These are phyloP conservation scores for Trichoderma semiorbis DNA, from an alignment of 2,329 filamentous ascomycete genomes.

Conservation along the genomic window DNA sequence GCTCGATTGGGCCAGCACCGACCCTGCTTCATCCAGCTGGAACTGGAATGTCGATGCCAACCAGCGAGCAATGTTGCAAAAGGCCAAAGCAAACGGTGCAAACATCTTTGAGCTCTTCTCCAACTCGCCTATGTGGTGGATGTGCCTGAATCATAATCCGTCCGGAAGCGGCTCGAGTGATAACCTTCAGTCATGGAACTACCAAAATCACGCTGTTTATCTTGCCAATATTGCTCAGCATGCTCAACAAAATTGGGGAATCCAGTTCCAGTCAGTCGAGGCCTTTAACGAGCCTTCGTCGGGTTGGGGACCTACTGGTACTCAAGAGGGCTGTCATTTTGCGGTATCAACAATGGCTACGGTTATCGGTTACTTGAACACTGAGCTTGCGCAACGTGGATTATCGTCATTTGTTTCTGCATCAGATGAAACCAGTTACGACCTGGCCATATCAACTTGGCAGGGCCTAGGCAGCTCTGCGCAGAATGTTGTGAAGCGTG, in stretches of 20 bases:
- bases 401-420: constrained; percentile 1
- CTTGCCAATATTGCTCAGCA: constrained; percentile 6
- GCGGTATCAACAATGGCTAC: background rate
- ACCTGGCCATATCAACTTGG: background rate
- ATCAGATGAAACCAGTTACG: background rate
- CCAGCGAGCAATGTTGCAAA: background rate
- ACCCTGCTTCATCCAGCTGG: constrained; percentile 1
- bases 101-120: constrained; percentile 2
- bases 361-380: background rate
- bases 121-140: background rate
- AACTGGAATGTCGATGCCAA: background rate
- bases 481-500: background rate
- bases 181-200: constrained; percentile 1
- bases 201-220: background rate
- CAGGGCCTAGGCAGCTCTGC: background rate
- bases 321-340: constrained; percentile 10
- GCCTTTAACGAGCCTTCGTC: constrained; percentile 7
- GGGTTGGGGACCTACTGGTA: background rate
- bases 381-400: background rate
- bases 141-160: background rate
- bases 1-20: constrained; percentile 5
- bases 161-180: background rate
- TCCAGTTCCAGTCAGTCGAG: constrained; percentile 6
- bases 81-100: background rate
- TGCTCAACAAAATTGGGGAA: background rate